Base-by-base conservation (phyloP, 208 protist genomes). In the Trypanosoma theileri region DNA sequence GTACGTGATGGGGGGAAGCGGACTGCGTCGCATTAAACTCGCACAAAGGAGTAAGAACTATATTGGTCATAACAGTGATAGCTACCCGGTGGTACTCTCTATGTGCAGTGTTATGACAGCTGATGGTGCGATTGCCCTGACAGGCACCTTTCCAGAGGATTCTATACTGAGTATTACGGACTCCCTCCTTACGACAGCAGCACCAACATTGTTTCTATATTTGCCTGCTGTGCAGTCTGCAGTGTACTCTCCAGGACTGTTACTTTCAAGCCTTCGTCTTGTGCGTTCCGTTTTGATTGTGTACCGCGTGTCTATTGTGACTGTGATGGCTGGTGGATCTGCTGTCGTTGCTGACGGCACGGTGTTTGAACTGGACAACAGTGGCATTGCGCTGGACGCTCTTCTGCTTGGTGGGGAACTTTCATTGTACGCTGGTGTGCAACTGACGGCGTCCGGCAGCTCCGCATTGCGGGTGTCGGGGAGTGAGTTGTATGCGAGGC, bases 321-420 rank as follows among this genome's bases (percentile, higher is more conserved):
- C 16, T 11, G 21, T 28, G 35, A 22, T 50, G 44, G 24, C 11
- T 1, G 21, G 44, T n/a, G 60, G 35, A 24, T 17, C 11, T 16
- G 14, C 44, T 11, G 28, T 66, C 35, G 6, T 66, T 41, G 44
- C 44, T n/a, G 60, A 66, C n/a, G 60, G 60, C 21, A 35, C 60
- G 14, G 60, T 44, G 17, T 17, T 66, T 19, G 48, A 42, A 11
- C 60, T 66, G 13, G 10, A 13, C 28, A 31, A 28, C 10, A 44
- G 60, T 50, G 60, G 60, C 2, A 35, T 66, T 41, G 51, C 60
- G 44, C 22, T 66, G 60, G 60, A 66, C 60, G 44, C 35, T 4
- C 24, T 66, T 41, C 1, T 53, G 44, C 13, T 66, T 24, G 44
- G 60, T 31, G 60, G 50, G 16, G 17, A 50, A n/a, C 0, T 21